Evolutionary conservation across 352 stramenopile species (phyloP), one percentile per base, ranked within the genome.

Genomic region (Phytopythium oedochilum): DNA sequence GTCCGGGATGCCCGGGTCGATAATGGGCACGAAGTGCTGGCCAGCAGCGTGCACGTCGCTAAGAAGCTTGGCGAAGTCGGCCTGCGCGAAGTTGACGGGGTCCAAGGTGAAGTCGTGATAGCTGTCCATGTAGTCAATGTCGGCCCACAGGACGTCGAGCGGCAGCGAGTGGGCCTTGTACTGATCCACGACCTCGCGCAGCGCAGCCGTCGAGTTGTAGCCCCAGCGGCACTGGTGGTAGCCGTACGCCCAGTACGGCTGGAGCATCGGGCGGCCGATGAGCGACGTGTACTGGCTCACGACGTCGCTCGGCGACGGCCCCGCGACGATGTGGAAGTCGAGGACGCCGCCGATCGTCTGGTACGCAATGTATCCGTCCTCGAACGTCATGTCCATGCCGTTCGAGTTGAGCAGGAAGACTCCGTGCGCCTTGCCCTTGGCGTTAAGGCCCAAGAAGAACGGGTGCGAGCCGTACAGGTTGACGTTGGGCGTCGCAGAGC

Each of bases 1-100:
- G 43, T 85, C 67, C 0, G 78, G 78, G 46, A 96, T 96, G 25
- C 80, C 86, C 20, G 86, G 83, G 56, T 96, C 86, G 34, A 96
- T 70, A 58, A 96, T 96, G 11, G 78, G 75, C 14, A 94, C 74
- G 42, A 83, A 92, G 39, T 88, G 75, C 45, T 86, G 78, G 18
- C 67, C 74, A 12, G 59, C 59, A 14, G 56, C 48, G 59, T 92
- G 81, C 28, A 92, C 46, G n/a, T 86, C 68, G 0, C 69, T 26
- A 11, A 92, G 53, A 31, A 86, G 69, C 7, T 45, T 43, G 0
- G 40, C 14, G 50, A 86, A 66, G 26, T 80, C 53, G 1, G 52
- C 51, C 7, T 65, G 42, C 2, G 53, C 56, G 42, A 87, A 90
- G 51, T 85, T 78, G 15, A 34, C 57, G 11, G 71, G 61, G 58